phyloP scores from a whole-genome alignment of 2,329 filamentous ascomycete species.

The Scytalidium lignicola region DNA sequence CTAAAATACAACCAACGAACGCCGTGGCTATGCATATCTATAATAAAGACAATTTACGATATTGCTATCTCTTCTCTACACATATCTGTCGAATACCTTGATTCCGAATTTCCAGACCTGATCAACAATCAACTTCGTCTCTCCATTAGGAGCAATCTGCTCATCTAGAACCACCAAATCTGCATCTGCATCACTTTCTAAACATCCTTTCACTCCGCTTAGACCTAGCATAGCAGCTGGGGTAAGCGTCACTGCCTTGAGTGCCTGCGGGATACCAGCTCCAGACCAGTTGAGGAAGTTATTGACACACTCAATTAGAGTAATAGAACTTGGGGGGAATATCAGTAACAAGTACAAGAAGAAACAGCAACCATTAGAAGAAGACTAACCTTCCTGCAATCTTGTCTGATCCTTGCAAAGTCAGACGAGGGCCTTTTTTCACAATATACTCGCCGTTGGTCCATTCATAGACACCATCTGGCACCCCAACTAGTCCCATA shows the following conservation, averaged over 20 bases:
- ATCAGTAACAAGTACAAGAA: slow-evolving; percentile 20
- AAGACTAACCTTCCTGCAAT: slow-evolving; percentile 70
- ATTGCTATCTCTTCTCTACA: slow-evolving; percentile 4
- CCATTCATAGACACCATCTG: slow-evolving; percentile 82
- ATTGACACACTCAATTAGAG: slow-evolving; percentile 74
- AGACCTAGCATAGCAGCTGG: slow-evolving; percentile 74
- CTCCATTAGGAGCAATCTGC: slow-evolving; percentile 36
- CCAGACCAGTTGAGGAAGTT: slow-evolving; percentile 77
- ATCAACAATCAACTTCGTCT: slow-evolving; percentile 39
- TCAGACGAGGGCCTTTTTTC: slow-evolving; percentile 67
- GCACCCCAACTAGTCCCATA: slow-evolving; percentile 80
- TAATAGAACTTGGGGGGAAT: slow-evolving; percentile 50
- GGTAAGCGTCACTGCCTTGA: slow-evolving; percentile 69
- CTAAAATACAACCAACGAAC: neutral
- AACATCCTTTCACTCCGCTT: slow-evolving; percentile 58
- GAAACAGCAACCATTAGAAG: neutral
- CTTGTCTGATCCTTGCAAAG: slow-evolving; percentile 71
- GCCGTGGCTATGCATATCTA: neutral
- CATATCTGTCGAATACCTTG: slow-evolving; percentile 10
- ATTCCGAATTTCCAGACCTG: slow-evolving; percentile 24
- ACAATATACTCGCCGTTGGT: slow-evolving; percentile 66
- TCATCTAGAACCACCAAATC: slow-evolving; percentile 66
- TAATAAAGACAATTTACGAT: neutral
- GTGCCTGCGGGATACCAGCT: slow-evolving; percentile 59
- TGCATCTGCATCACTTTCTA: slow-evolving; percentile 59